phyloP scores from a whole-genome alignment of 441 rosid genomes.

The Corymbia calophylla region DNA sequence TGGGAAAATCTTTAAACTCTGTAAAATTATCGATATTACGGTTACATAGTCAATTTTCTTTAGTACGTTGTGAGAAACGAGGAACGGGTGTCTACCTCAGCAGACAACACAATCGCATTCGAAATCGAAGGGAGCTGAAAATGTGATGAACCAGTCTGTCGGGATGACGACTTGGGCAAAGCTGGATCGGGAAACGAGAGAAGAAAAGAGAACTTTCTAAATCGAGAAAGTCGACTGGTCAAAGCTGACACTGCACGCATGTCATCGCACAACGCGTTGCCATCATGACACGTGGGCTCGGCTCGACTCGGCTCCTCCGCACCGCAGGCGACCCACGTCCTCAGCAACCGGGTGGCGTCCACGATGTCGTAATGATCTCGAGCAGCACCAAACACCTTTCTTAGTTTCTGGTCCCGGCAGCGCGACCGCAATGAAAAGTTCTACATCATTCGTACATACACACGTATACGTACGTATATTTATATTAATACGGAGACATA shows the following conservation, averaged over 20 bases:
- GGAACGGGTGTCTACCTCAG: neutral
- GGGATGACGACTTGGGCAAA: neutral
- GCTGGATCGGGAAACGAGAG: too few species aligned
- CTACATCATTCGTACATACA: neutral
- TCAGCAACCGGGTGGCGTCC: neutral
- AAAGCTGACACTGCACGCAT: neutral
- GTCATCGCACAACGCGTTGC: neutral
- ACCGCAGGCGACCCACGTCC: neutral
- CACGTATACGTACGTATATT: fast-evolving
- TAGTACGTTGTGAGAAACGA: neutral
- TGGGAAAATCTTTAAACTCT: neutral
- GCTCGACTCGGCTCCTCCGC: neutral
- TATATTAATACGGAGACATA: neutral
- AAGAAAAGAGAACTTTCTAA: neutral
- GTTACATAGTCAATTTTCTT: neutral
- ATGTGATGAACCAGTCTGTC: neutral
- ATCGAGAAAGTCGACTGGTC: neutral
- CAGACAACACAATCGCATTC: neutral
- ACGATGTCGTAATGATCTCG: neutral
- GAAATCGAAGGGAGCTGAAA: neutral
- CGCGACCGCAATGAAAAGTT: neutral
- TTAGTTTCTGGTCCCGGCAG: neutral
- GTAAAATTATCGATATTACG: too few species aligned
- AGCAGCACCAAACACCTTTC: neutral
- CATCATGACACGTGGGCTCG: neutral